A percentile compares a stretch with the other conserved stretches of the same genome.
Conservation (phyloP, 2,329 filamentous ascomycete species). For the Fonsecaea multimorphosa region DNA sequence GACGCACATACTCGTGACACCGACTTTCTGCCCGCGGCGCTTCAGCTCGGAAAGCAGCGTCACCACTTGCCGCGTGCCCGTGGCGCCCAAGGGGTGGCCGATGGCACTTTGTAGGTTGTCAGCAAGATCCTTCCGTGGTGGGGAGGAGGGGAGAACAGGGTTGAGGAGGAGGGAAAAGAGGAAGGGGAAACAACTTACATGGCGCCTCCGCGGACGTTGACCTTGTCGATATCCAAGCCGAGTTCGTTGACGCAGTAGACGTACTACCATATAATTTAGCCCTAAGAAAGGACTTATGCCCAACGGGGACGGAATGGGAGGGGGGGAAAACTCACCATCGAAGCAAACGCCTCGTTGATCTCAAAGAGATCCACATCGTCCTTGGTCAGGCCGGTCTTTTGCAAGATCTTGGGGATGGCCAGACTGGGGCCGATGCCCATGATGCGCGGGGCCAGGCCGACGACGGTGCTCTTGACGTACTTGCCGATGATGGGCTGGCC, state of each 20-base stretch:
- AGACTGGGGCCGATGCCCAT: slow-evolving; percentile 97
- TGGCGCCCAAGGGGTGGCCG: slow-evolving; percentile 92
- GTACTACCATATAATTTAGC: slow-evolving; percentile 78
- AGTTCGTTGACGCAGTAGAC: slow-evolving; percentile 92
- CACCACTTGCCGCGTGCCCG: slow-evolving; percentile 89
- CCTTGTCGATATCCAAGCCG: slow-evolving; percentile 79
- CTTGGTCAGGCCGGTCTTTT: slow-evolving; percentile 81
- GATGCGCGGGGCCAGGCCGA: slow-evolving; percentile 87
- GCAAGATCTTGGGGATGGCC: slow-evolving; percentile 88
- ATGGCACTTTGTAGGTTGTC: slow-evolving; percentile 68
- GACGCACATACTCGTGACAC: slow-evolving; percentile 94
- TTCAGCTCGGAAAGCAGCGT: slow-evolving; percentile 88
- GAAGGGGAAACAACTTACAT: slow-evolving; percentile 60
- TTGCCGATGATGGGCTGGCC: slow-evolving; percentile 92
- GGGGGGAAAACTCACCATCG: slow-evolving; percentile 53
- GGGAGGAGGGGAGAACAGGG: slow-evolving; percentile 86
- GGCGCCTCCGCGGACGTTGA: slow-evolving; percentile 96
- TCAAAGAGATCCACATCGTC: slow-evolving; percentile 96
- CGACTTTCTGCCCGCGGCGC: slow-evolving; percentile 81
- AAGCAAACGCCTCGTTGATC: slow-evolving; percentile 99
- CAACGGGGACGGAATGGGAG: neutral
- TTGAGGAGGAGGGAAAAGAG: no score
- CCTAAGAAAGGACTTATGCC: no score
- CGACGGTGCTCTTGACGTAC: slow-evolving; percentile 88
- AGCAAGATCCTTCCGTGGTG: slow-evolving; percentile 71